Evolutionary conservation across 2,329 filamentous ascomycete genomes (phyloP).

Genomic region (Pestalotiopsis sp.): DNA sequence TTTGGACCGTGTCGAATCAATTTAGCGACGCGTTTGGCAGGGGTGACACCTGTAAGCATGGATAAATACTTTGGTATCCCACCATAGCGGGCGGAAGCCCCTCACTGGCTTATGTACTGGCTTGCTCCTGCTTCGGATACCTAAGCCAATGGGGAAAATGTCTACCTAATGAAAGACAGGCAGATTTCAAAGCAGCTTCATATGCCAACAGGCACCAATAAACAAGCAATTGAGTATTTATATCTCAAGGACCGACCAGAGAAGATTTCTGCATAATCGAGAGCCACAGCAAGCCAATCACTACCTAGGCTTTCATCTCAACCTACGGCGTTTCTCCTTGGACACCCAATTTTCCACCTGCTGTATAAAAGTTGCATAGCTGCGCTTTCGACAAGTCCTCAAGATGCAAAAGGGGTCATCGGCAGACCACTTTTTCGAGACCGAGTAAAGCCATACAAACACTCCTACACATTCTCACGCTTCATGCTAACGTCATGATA

Average conservation of each 20-base stretch:
- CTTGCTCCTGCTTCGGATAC: not conserved
- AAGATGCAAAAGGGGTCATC: constrained; percentile 70
- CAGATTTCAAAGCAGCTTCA: constrained; percentile 7
- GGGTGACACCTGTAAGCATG: not conserved
- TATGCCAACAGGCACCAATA: not conserved
- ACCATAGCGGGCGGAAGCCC: constrained; percentile 5
- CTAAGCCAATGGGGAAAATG: not conserved
- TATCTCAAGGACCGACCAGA: not conserved
- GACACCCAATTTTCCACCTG: too few relatives aligned
- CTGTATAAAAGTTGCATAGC: not conserved
- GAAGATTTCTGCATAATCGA: not conserved
- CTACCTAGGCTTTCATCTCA: not conserved
- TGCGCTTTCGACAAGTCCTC: constrained; percentile 6
- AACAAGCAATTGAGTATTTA: not conserved
- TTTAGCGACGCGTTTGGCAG: constrained; percentile 26
- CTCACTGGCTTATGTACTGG: not conserved
- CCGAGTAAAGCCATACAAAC: constrained; percentile 62
- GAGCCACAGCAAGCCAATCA: not conserved
- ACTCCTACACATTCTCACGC: constrained; percentile 21
- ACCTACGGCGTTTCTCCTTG: too few relatives aligned
- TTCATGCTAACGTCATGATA: constrained; percentile 44
- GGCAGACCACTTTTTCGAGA: constrained; percentile 87
- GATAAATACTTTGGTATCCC: not conserved
- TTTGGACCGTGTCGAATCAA: constrained; percentile 40
- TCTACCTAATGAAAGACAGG: not conserved